Base-by-base conservation (phyloP, 305 asterid genomes). In the Salvia sclarea region DNA sequence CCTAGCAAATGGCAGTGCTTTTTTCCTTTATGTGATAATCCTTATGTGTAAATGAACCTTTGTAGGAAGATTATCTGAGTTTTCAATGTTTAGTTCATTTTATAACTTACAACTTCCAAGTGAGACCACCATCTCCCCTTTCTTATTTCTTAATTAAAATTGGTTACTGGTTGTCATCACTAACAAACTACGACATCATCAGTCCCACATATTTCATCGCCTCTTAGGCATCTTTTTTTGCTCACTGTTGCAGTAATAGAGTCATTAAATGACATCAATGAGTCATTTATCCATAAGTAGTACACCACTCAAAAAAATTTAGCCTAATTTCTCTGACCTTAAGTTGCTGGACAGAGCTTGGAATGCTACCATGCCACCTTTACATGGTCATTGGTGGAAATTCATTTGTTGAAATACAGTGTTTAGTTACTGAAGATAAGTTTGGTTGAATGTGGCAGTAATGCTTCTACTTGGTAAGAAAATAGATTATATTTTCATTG, bases 391-490 rank as follows among this genome's bases (percentile, higher is more conserved):
- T 58, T 69, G 30, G 4, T n/a, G n/a, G 67, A 33, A 59, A 8
- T 48, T 78, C 17, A 18, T 54, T 69, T 44, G 28, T 66, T 41
- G 33, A 18, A 49, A 38, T 43, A 44, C 11, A 7, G 25, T 62
- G 31, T 65, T 45, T 38, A 49, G 31, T 25, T 48, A 61, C 68
- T 55, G 28, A 33, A 62, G 70, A 57, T 10, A 63, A 53, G 64
- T 68, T 71, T 56, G 52, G 56, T 67, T 68, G 48, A 52, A 45
- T 64, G 61, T 31, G 41, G 30, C 31, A 47, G 47, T 71, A 56
- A 30, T 41, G 49, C 69, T 71, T 76, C 30, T 54, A 59, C 24
- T 76, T 30, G 59, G 24, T 35, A 52, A 64, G 66, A 38, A 35
- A 57, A 69, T 62, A 57, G 35, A 59, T 45, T 48, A 38, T 18